These are phyloP conservation scores for Dactylellina cionopaga DNA, from an alignment of 2,329 filamentous ascomycete species.

Conservation along the genomic window DNA sequence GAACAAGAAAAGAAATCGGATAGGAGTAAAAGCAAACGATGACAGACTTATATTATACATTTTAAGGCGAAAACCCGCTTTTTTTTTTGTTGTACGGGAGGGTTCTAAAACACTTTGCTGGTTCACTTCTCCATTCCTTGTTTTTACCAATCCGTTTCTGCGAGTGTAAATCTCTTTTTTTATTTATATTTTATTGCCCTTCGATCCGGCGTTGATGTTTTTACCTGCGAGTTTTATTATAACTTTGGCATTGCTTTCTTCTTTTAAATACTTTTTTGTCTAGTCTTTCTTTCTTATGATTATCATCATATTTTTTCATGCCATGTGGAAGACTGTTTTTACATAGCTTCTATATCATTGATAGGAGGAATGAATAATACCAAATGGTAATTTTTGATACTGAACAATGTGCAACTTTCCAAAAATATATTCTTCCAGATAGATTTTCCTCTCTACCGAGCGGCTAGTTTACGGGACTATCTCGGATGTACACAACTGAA, in stretches of 20 bases:
- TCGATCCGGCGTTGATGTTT: slow-evolving; percentile 18
- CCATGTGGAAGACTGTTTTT: slow-evolving; percentile 18
- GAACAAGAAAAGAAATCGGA: slow-evolving; percentile 26
- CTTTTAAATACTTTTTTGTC: background rate
- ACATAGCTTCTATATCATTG: background rate
- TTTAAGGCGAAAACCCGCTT: slow-evolving; percentile 11
- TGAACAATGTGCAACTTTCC: background rate
- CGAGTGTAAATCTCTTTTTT: too few relatives aligned
- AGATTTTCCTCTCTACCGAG: too few relatives aligned
- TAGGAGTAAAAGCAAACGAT: slow-evolving; percentile 2
- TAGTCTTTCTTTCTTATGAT: slow-evolving; percentile 4
- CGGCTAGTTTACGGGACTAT: too few relatives aligned
- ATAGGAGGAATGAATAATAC: slow-evolving; percentile 26
- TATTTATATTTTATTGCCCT: slow-evolving; percentile 25
- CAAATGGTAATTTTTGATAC: slow-evolving; percentile 52
- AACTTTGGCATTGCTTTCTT: background rate
- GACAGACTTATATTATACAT: slow-evolving; percentile 25
- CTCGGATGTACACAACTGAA: too few relatives aligned
- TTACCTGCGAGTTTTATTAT: background rate
- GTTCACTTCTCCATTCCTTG: slow-evolving; percentile 1
- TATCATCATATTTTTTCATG: slow-evolving; percentile 26
- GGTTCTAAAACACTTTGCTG: slow-evolving; percentile 2
- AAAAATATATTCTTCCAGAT: background rate
- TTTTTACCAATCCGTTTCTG: slow-evolving; percentile 2
- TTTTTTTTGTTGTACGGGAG: slow-evolving; percentile 18